Conservation (phyloP, 148 eudicot species). For the Linanthus parryae region DNA sequence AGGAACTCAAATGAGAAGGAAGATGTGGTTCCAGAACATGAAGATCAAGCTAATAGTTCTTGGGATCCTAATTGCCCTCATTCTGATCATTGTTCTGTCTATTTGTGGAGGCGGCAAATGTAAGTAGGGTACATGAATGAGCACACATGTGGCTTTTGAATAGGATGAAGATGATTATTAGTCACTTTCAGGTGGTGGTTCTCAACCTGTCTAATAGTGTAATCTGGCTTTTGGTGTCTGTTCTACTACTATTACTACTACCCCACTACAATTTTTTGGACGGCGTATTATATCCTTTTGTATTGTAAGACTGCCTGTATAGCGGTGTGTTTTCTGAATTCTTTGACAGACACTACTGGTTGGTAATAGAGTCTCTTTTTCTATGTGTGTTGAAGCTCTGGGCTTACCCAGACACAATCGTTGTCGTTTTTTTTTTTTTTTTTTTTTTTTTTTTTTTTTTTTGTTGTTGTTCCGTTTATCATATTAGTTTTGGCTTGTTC, state of each 20-base stretch:
- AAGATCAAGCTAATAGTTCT: conserved; percentile 74
- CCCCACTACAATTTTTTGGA: no score
- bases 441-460: no score
- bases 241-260: conserved; percentile 1
- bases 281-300: no score
- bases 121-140: conserved; percentile 13
- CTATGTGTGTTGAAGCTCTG: no score
- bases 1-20: conserved; percentile 70
- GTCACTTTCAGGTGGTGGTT: not conserved
- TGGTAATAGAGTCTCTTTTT: no score
- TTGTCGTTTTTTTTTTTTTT: no score
- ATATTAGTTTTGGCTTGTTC: no score
- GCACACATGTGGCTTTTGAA: no score
- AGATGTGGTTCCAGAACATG: conserved; percentile 83
- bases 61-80: conserved; percentile 51
- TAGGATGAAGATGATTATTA: conserved; percentile 1
- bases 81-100: conserved; percentile 54
- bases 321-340: no score
- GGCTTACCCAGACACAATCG: no score
- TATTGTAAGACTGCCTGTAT: conserved; percentile 6
- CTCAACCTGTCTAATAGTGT: conserved; percentile 1
- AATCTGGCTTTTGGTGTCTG: conserved; percentile 6
- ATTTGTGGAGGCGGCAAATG: conserved; percentile 53
- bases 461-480: no score
- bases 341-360: no score